Conservation (phyloP, 306 rosid genomes). For the Quercus suber region DNA sequence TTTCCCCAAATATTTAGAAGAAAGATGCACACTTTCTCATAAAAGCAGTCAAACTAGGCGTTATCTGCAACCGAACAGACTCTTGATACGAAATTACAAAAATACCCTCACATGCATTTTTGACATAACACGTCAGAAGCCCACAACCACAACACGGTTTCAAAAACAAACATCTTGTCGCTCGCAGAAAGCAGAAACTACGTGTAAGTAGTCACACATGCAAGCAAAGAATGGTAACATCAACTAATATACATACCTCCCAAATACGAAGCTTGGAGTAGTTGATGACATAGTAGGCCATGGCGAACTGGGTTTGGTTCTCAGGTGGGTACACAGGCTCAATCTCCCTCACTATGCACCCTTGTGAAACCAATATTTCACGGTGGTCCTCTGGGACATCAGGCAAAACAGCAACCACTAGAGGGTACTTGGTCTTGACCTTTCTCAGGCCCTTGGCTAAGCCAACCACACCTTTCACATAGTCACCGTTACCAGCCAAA, state of each 20-base stretch:
- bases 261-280: constrained; percentile 88
- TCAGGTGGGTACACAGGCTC: constrained; percentile 64
- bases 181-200: background rate
- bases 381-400: constrained; percentile 84
- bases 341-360: constrained; percentile 66
- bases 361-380: constrained; percentile 46
- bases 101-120: background rate
- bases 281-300: constrained; percentile 83
- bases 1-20: no score
- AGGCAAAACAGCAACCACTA: constrained; percentile 73
- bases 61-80: background rate
- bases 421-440: constrained; percentile 51
- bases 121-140: background rate
- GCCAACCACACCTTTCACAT: constrained; percentile 79
- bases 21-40: no score
- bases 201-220: constrained; percentile 12
- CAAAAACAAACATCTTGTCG: no score
- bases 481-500: constrained; percentile 77
- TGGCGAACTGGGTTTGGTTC: constrained; percentile 74
- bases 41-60: background rate
- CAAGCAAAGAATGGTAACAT: background rate
- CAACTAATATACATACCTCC: constrained; percentile 46
- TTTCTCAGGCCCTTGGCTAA: constrained; percentile 82
- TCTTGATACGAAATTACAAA: no score
- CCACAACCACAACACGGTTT: background rate